Evolutionary conservation across 176 grass and related monocot species (phyloP), one percentile per base, ranked within the genome.

Genomic region (Cenchrus purpureus): DNA sequence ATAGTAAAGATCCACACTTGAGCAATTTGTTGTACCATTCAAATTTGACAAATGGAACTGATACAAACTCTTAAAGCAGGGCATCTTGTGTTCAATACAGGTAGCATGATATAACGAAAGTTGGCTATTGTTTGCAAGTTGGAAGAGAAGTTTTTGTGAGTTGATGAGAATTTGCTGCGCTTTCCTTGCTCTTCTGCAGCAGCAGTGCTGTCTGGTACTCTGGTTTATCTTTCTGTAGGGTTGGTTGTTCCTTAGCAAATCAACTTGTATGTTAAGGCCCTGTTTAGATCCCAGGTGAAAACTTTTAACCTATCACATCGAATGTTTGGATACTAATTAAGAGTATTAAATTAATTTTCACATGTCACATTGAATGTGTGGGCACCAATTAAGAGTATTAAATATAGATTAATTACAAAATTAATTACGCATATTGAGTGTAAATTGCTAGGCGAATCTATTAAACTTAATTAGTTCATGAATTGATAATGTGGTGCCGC

Each of bases 41-140:
- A 79, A 87, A 80, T 17, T 52, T 78, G 49, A 48, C 29, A 43
- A 86, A 78, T 78, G 84, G 79, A 90, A 87, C 86, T 68, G 20
- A 67, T 79, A 73, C 50, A 61, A 31, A 74, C 58, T 73, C 28
- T 68, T 66, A 58, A 14, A 61, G 46, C 62, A 17, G 7, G 37
- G 2, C 7, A 44, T 34, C 44, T 59, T 79, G 59, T 79, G 66
- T 52, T 78, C 77, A n/a, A 42, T 61, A 52, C 55, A 79, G 34
- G 40, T 62, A 79, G 29, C 58, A 28, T 68, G 65, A 48, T 74
- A 17, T 46, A 64, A 42, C 20, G 76, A 10, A 81, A 80, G n/a
- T 81, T 56, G 69, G 37, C 48, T 65, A 2, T 75, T 74, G 54
- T 79, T 46, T 72, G 43, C 16, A 12, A 83, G 64, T 42, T 76